Evolutionary conservation across 495 filamentous ascomycete species (phyloP), one percentile per base, ranked within the genome.

Genomic region (Evansstolkia leycettana): DNA sequence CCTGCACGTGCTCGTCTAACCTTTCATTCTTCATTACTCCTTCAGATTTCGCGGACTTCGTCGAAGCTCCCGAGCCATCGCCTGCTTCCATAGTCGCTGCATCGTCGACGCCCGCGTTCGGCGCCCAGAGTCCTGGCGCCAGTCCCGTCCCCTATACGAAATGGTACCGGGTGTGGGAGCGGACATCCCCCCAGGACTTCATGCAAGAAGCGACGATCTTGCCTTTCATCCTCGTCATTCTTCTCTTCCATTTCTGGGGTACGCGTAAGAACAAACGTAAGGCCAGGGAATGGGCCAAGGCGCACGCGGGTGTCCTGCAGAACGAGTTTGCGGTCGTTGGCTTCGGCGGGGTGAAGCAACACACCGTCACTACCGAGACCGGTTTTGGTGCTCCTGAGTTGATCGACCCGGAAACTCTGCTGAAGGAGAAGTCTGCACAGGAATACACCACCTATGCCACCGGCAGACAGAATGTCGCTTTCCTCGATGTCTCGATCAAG

Each of bases 91-190:
- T 71, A 41, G 36, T 61, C 41, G 50, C 57, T 38, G 52, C 55
- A 16, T 41, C 57, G n/a, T 54, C 60, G 17, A 34, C 11, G 17
- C 44, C 59, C 10, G 42, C 55, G 17, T 41, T 58, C n/a, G 40
- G 57, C 18, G 51, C 52, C 11, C 3, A 13, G 7, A 6, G 12
- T 12, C 3, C 17, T 10, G 70, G 67, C 34, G 47, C 55, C 23
- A 56, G 54, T 25, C 31, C 47, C 26, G 64, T 62, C 17, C 75
- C 83, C 9, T 93, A 82, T 56, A 94, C 90, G 28, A 84, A 84
- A 65, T 96, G 90, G 90, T 98, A 96, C 63, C 83, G 85, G 24
- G 67, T 98, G 18, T 90, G 89, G 73, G 88, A 98, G 72, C 84
- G 90, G 44, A 70, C 82, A 44, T 73, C 71, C 8, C 64, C 78